Evolutionary conservation across 139 green algal genomes (phyloP).

Genomic region (Chlorella sp.): DNA sequence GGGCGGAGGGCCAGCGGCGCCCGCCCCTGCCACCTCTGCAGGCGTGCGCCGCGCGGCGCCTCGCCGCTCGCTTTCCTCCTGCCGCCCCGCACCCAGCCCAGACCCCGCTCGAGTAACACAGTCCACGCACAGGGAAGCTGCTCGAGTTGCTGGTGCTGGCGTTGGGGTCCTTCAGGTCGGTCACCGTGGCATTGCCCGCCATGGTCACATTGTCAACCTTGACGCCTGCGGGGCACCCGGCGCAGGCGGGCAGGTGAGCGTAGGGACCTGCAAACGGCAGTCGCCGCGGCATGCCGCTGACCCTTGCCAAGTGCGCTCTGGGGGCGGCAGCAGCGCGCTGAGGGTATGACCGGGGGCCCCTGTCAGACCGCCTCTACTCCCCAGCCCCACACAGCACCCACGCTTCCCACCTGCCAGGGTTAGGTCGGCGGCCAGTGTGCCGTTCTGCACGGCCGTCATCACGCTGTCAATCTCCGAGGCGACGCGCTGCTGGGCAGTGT

Average conservation of each 20-base stretch:
- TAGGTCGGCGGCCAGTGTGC: conserved; percentile 55
- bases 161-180: neutral
- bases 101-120: too few species aligned
- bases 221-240: conserved; percentile 4
- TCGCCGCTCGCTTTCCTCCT: too few species aligned
- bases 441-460: conserved; percentile 83
- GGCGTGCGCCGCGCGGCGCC: too few species aligned
- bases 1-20: neutral
- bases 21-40: neutral
- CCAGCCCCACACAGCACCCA: neutral
- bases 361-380: neutral
- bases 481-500: neutral
- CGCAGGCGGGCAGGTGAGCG: neutral
- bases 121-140: too few species aligned
- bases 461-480: conserved; percentile 54
- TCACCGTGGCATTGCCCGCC: neutral
- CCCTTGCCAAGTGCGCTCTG: neutral
- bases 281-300: neutral
- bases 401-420: conserved; percentile 2
- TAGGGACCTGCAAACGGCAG: neutral
- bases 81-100: too few species aligned
- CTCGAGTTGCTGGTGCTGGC: neutral
- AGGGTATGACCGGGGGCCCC: neutral
- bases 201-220: conserved; percentile 15
- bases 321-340: neutral